Percentiles rank a stretch among this genome's conserved stretches.
Evolutionary conservation across 1,139 yeast genomes (phyloP).

Genomic region (Candida pseudoviswanathii): DNA sequence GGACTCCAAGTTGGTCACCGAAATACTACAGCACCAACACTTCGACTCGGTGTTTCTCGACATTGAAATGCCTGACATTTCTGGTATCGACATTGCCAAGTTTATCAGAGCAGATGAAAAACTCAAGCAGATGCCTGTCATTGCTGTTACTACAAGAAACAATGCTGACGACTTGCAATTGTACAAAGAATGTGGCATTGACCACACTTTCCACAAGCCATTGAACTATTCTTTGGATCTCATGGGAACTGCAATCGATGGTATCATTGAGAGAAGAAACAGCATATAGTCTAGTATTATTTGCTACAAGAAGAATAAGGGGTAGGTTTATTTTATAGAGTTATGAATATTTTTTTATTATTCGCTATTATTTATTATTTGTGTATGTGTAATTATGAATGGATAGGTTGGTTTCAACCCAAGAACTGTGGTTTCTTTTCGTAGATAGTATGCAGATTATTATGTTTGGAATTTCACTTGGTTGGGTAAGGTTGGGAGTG

Average conservation of each 20-base stretch:
- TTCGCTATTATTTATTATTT: too few species aligned
- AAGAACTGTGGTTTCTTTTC: too few species aligned
- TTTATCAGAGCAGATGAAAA: slow-evolving; percentile 24
- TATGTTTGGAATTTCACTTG: too few species aligned
- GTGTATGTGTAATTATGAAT: slow-evolving; percentile 1
- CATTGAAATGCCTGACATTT: slow-evolving; percentile 50
- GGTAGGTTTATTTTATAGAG: neutral
- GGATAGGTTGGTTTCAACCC: neutral
- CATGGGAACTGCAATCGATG: slow-evolving; percentile 14
- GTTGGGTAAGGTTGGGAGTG: too few species aligned
- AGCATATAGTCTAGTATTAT: neutral
- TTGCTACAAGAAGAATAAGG: neutral
- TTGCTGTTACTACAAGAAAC: slow-evolving; percentile 47
- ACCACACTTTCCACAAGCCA: slow-evolving; percentile 46
- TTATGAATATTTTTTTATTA: neutral
- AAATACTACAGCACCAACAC: slow-evolving; percentile 21
- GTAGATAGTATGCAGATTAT: too few species aligned
- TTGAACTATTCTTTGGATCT: slow-evolving; percentile 25
- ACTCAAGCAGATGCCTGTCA: slow-evolving; percentile 31
- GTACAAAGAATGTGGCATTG: slow-evolving; percentile 41
- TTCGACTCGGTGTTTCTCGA: slow-evolving; percentile 45
- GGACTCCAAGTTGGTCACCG: slow-evolving; percentile 35
- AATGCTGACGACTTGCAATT: slow-evolving; percentile 29
- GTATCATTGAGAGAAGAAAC: slow-evolving; percentile 12
- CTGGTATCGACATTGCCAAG: slow-evolving; percentile 43